A percentile compares a stretch with the other conserved stretches of the same genome.
Evolutionary conservation across 768 basidiomycete species (phyloP).

Genomic region (Rhodosporidiobolus sp.): DNA sequence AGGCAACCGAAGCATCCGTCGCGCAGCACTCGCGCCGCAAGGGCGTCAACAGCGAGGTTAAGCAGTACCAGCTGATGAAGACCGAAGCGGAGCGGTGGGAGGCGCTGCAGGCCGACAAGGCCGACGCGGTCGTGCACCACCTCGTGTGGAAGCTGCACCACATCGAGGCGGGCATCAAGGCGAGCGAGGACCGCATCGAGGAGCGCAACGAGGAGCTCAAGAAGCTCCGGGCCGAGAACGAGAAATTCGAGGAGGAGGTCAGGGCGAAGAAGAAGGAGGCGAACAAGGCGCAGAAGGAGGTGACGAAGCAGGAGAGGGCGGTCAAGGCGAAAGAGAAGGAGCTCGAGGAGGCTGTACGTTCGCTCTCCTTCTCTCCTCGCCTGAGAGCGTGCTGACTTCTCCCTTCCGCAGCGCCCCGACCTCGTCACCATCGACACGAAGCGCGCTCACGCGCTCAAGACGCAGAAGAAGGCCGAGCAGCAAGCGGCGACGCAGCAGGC

Average conservation of each 20-base stretch:
- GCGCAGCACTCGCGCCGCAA: conserved; percentile 91
- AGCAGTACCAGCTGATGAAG: conserved; percentile 96
- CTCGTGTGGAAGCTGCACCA: conserved; percentile 85
- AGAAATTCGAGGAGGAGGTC: conserved; percentile 65
- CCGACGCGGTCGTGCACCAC: conserved; percentile 74
- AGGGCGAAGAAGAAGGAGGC: conserved; percentile 79
- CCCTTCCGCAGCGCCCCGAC: conserved; percentile 65
- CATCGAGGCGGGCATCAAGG: conserved; percentile 76
- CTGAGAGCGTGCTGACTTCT: background rate
- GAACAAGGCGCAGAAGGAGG: conserved; percentile 68
- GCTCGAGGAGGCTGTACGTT: conserved; percentile 70
- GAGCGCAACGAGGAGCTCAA: conserved; percentile 69
- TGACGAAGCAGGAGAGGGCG: conserved; percentile 77
- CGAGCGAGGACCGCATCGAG: conserved; percentile 66
- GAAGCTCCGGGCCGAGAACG: conserved; percentile 62
- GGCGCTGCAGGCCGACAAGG: conserved; percentile 62
- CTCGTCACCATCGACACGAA: conserved; percentile 79
- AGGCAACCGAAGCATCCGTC: conserved; percentile 89
- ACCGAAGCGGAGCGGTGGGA: conserved; percentile 86
- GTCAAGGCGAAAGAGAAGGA: conserved; percentile 89
- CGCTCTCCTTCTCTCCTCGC: background rate
- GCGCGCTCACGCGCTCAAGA: conserved; percentile 77
- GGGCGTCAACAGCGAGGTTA: conserved; percentile 90
- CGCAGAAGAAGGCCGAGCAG: conserved; percentile 66
- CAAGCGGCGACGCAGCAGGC: conserved; percentile 63